These are phyloP conservation scores for Mycosphaerella sp. DNA, from an alignment of 2,329 filamentous ascomycete genomes.

Conservation along the genomic window DNA sequence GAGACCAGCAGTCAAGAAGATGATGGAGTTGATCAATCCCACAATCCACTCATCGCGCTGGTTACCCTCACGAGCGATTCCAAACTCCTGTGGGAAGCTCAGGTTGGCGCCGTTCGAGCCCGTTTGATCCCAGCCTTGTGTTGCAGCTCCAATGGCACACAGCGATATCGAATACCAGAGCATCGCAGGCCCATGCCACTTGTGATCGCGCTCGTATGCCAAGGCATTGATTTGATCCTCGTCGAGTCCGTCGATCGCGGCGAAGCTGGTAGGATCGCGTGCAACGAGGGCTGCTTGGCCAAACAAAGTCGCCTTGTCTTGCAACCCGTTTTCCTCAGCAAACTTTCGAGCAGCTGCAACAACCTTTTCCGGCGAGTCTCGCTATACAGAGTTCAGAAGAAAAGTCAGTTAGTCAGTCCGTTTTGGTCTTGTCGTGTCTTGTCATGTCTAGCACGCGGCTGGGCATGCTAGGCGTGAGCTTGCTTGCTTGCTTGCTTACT, in stretches of 20 bases:
- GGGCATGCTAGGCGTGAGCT: conserved; percentile 14
- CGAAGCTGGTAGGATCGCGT: conserved; percentile 59
- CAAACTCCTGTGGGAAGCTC: conserved; percentile 30
- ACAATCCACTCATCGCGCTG: conserved; percentile 24
- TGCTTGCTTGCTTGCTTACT: conserved; percentile 34
- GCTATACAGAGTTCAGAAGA: conserved; percentile 22
- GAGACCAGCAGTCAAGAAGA: conserved; percentile 43
- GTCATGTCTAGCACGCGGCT: neutral
- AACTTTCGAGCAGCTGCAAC: conserved; percentile 32
- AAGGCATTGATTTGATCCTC: conserved; percentile 56
- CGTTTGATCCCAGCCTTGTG: conserved; percentile 34
- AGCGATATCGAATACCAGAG: conserved; percentile 59
- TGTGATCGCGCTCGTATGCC: conserved; percentile 57
- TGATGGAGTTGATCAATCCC: conserved; percentile 47
- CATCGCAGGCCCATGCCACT: conserved; percentile 57
- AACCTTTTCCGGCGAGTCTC: conserved; percentile 30
- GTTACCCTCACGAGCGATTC: conserved; percentile 22
- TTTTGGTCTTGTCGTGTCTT: conserved; percentile 1
- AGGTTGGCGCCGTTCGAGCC: conserved; percentile 31
- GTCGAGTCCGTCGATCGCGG: conserved; percentile 55
- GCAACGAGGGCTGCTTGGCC: conserved; percentile 57
- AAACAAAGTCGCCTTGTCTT: conserved; percentile 36
- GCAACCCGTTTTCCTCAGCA: conserved; percentile 32
- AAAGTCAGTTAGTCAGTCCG: conserved; percentile 8
- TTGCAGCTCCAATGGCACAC: conserved; percentile 30